Conservation (phyloP, 768 basidiomycete genomes). For the Tulasnella sp. region DNA sequence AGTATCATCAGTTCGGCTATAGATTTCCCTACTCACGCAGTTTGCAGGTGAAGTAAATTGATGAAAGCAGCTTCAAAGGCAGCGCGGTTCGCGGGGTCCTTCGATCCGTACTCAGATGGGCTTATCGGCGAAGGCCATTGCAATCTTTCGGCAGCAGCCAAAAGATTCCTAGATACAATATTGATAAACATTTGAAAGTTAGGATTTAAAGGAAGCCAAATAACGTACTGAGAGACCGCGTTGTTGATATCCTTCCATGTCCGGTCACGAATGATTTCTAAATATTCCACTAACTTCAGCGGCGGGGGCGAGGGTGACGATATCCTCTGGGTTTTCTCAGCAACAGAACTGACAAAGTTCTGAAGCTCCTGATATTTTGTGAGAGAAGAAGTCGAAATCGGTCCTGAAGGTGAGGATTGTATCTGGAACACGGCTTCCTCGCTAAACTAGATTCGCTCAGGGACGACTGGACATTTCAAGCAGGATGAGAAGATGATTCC, state of each 20-base stretch:
- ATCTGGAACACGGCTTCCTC: conserved; percentile 50
- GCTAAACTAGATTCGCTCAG: conserved; percentile 29
- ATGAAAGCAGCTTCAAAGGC: conserved; percentile 68
- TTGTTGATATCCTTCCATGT: conserved; percentile 73
- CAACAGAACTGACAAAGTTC: conserved; percentile 45
- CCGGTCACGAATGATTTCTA: conserved; percentile 50
- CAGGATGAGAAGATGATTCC: conserved; percentile 18
- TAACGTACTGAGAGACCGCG: conserved; percentile 48
- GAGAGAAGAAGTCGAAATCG: conserved; percentile 39
- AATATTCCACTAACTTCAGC: conserved; percentile 48
- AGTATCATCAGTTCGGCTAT: not conserved
- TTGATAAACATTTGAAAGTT: not conserved
- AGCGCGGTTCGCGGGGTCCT: conserved; percentile 40
- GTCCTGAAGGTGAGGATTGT: conserved; percentile 26
- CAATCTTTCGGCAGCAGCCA: conserved; percentile 55
- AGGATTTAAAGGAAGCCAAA: not conserved
- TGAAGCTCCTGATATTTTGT: conserved; percentile 52
- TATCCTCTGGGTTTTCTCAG: conserved; percentile 34
- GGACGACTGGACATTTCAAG: not conserved
- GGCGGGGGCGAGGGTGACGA: conserved; percentile 32
- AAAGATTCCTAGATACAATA: conserved; percentile 41
- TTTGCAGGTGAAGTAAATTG: conserved; percentile 69
- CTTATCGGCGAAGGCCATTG: conserved; percentile 71
- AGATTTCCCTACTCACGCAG: conserved; percentile 46
- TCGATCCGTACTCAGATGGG: conserved; percentile 40